Evolutionary conservation across 2,329 filamentous ascomycete species (phyloP).

Genomic region (Epichloe bromicola): DNA sequence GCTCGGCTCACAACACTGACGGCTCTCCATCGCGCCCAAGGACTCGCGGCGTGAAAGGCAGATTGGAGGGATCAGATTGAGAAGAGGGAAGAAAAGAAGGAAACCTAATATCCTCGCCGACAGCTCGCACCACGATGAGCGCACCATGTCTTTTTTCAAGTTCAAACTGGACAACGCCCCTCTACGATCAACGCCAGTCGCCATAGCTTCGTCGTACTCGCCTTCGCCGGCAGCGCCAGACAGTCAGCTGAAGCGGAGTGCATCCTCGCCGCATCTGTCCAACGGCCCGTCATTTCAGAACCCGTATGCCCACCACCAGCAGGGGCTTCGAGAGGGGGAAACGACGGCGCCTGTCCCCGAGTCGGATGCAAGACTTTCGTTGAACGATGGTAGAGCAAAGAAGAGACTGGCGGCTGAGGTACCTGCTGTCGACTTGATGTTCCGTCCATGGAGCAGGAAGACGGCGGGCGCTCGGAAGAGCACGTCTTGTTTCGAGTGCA

Average conservation of each 20-base stretch:
- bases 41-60: not conserved
- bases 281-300: not conserved
- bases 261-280: not conserved
- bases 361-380: not conserved
- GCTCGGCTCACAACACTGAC: not conserved
- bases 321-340: not conserved
- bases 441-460: slow-evolving; percentile 3
- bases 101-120: not conserved
- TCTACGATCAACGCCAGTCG: not conserved
- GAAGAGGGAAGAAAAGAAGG: too few relatives aligned
- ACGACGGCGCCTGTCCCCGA: not conserved
- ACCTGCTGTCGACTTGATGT: not conserved
- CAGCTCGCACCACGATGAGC: slow-evolving; percentile 3
- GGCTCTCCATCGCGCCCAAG: not conserved
- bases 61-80: not conserved
- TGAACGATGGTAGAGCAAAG: not conserved
- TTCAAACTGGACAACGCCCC: slow-evolving; percentile 4
- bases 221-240: not conserved
- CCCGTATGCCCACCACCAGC: not conserved
- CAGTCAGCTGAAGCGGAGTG: not conserved
- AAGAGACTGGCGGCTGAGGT: not conserved
- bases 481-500: slow-evolving; percentile 2
- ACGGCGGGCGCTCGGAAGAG: not conserved
- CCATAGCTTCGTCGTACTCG: not conserved
- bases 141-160: slow-evolving; percentile 5